These are phyloP conservation scores for Kazachstania taianensis DNA, from an alignment of 805 yeast genomes.

Conservation along the genomic window DNA sequence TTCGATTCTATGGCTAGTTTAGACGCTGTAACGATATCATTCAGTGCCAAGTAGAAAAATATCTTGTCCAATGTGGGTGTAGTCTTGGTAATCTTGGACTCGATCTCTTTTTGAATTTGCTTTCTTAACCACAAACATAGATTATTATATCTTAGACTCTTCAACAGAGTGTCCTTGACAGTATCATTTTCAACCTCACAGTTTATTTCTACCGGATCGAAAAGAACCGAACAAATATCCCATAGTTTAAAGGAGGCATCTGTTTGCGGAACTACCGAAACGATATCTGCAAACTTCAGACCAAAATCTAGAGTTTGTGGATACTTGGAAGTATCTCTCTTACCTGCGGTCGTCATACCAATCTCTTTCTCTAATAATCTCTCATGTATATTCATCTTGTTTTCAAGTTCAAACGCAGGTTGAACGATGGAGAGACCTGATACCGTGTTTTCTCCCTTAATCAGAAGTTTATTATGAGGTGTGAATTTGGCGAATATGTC, in stretches of 20 bases:
- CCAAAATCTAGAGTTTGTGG: constrained; percentile 32
- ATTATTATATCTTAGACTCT: constrained; percentile 33
- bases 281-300: constrained; percentile 25
- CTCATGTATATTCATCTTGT: background rate
- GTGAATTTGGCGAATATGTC: constrained; percentile 19
- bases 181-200: constrained; percentile 16
- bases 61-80: constrained; percentile 41
- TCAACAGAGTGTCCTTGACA: constrained; percentile 20
- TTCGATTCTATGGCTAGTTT: constrained; percentile 47
- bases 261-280: constrained; percentile 8
- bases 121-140: constrained; percentile 50
- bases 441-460: constrained; percentile 5
- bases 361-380: constrained; percentile 15
- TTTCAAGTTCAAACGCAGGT: too few relatives aligned
- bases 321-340: constrained; percentile 10
- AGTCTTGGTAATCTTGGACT: constrained; percentile 21
- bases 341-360: constrained; percentile 7
- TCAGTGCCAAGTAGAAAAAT: constrained; percentile 40
- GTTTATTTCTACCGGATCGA: constrained; percentile 34
- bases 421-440: constrained; percentile 5
- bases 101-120: constrained; percentile 32
- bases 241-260: constrained; percentile 32
- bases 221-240: constrained; percentile 53
- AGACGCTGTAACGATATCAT: constrained; percentile 54
- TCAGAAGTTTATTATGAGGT: constrained; percentile 11